Conservation (phyloP, 2,329 filamentous ascomycete genomes). For the Rutstroemia sp. region DNA sequence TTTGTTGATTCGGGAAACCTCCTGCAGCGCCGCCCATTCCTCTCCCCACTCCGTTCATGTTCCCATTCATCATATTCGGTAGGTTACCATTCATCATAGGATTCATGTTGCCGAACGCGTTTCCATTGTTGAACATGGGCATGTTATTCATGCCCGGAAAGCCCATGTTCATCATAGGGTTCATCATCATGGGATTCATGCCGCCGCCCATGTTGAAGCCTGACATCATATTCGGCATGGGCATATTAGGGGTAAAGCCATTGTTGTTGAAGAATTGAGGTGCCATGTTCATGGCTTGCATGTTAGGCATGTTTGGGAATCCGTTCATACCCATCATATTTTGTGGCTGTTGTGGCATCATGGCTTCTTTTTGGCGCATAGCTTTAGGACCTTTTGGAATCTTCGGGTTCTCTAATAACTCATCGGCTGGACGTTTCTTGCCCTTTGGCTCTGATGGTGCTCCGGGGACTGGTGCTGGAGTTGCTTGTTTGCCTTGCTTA, state of each 20-base stretch:
- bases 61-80: conserved; percentile 29
- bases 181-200: conserved; percentile 33
- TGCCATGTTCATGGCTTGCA: conserved; percentile 17
- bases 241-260: background rate
- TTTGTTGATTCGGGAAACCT: conserved; percentile 50
- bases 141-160: conserved; percentile 35
- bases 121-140: conserved; percentile 30
- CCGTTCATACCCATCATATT: conserved; percentile 35
- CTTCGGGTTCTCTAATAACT: conserved; percentile 56
- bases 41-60: conserved; percentile 28
- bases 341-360: conserved; percentile 29
- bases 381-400: conserved; percentile 59
- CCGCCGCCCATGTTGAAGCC: conserved; percentile 32
- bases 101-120: conserved; percentile 16
- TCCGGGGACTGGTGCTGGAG: background rate
- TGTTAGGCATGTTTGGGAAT: conserved; percentile 25
- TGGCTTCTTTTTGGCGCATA: conserved; percentile 46
- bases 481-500: conserved; percentile 10
- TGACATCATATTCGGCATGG: conserved; percentile 27
- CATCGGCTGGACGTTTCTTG: conserved; percentile 80
- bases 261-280: conserved; percentile 12
- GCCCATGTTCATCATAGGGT: conserved; percentile 25
- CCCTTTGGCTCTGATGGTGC: conserved; percentile 8
- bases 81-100: conserved; percentile 27
- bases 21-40: conserved; percentile 26